Evolutionary conservation across 2,329 filamentous ascomycete genomes (phyloP), one percentile per base, ranked within the genome.

Genomic region (Dactylellina leptospora): DNA sequence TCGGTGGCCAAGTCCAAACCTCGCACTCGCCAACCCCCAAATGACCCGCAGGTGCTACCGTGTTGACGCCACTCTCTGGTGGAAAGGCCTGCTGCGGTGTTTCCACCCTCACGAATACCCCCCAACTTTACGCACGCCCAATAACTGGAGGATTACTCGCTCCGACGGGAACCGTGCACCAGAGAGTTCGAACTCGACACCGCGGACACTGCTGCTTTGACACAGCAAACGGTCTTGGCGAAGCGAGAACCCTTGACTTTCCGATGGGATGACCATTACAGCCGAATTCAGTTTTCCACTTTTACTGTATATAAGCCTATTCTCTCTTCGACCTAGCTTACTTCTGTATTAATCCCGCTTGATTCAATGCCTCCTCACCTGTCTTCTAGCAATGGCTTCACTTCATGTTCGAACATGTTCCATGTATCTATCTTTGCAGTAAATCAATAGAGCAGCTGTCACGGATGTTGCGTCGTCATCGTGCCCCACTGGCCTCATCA

Each of bases 61-160:
- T 72, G 68, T 72, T 72, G 68, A 72, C 68, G 68, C 68, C 68
- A 72, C 68, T 63, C 68, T 63, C 68, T 72, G 68, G 68, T 72
- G 68, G 50, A 72, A 53, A 59, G 59, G 68, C 64, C 59, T 64
- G 68, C 68, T 72, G 68, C 68, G 59, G 53, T 72, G 68, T 72
- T 64, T 25, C 68, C 68, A 72, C 68, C 59, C 68, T 72, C 68
- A 72, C 68, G 60, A 64, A 72, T 72, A 64, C 68, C 59, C 59
- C 60, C 59, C 68, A 36, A 72, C 51, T 72, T 72, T 72, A 72
- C 68, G 38, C 68, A 55, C 59, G 68, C 68, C 68, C 68, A 45
- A 60, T n/a, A n/a, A 44, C 68, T 72, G 68, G 59, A 62, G 36
- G 68, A 59, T 25, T 72, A 23, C 68, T 59, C 68, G 22, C 53